Evolutionary conservation across 257 asterid species (phyloP), one percentile per base, ranked within the genome.

Genomic region (Nyctanthes arbortristis): DNA sequence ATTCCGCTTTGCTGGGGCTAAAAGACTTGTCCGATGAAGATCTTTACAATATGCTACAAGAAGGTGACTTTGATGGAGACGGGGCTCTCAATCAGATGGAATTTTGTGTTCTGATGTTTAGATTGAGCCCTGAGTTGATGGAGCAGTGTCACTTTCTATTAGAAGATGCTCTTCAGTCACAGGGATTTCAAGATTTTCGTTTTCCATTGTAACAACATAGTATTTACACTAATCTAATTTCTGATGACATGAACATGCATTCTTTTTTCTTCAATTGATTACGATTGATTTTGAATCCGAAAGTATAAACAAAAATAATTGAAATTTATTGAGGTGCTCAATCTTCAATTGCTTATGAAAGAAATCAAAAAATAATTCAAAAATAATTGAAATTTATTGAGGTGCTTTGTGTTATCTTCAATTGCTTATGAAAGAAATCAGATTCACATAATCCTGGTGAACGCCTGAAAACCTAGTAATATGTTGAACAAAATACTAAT

Each of bases 81-180:
- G 87, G 85, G 12, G 87, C 90, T 3, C 71, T 84, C 39, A 79
- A 81, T 73, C 89, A 81, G 82, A 81, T 84, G 89, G 87, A 84
- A 61, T 84, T 84, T 59, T 81, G 89, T 60, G 87, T 84, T 9
- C 33, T 84, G 66, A 81, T 84, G 89, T 84, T 84, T 69, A 81
- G 85, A 65, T 81, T 79, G 69, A 84, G 89, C 54, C 89, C 89
- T 5, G 84, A 81, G 45, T 69, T 84, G 81, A 84, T 84, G 89
- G 89, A 74, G 7, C 77, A 81, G 33, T 84, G 87, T 34, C 80
- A 73, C 60, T 61, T 76, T 61, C 72, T 81, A 75, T 67, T 84
- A 31, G 89, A 84, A 54, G 83, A 81, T 43, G 84, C 85, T 35
- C 82, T 82, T 63, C 58, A 69, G 32, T 78, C 47, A 22, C 79